Evolutionary conservation across 2,329 filamentous ascomycete species (phyloP).

Genomic region (Pseudocercospora cruenta): DNA sequence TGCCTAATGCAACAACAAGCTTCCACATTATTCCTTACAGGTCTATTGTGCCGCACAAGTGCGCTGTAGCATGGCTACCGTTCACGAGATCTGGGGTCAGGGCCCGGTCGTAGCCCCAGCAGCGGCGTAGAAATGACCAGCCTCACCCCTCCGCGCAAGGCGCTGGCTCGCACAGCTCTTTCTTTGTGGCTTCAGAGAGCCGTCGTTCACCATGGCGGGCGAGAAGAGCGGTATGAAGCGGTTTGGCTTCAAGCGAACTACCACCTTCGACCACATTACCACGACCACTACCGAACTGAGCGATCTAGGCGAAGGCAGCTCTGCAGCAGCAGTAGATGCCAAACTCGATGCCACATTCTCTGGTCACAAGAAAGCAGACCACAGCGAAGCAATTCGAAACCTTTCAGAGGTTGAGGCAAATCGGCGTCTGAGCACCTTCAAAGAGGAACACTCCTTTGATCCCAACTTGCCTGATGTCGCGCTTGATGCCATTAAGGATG

Average conservation of each 20-base stretch:
- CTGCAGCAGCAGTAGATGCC: conserved; percentile 14
- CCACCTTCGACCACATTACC: conserved; percentile 25
- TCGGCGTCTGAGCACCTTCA: conserved; percentile 56
- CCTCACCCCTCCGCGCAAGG: not conserved
- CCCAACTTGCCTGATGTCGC: conserved; percentile 68
- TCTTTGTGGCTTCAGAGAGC: no score
- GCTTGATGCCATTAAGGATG: conserved; percentile 63
- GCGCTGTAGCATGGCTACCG: no score
- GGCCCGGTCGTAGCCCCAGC: not conserved
- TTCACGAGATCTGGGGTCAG: not conserved
- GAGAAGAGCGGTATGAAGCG: conserved; percentile 25
- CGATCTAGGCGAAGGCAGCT: conserved; percentile 13
- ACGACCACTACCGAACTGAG: conserved; percentile 19
- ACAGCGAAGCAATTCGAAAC: conserved; percentile 20
- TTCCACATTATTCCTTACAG: not conserved
- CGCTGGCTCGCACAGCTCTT: not conserved
- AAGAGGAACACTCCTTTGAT: conserved; percentile 65
- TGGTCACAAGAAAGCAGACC: conserved; percentile 21
- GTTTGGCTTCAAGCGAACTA: conserved; percentile 32
- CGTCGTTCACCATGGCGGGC: conserved; percentile 16
- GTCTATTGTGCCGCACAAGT: not conserved
- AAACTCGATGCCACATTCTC: conserved; percentile 25
- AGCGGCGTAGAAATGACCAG: not conserved
- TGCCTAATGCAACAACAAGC: not conserved
- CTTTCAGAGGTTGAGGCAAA: conserved; percentile 34